Percentiles rank a stretch among this genome's conserved stretches.
Conservation (phyloP, 805 yeast genomes). For the Candida vartiovaarae region DNA sequence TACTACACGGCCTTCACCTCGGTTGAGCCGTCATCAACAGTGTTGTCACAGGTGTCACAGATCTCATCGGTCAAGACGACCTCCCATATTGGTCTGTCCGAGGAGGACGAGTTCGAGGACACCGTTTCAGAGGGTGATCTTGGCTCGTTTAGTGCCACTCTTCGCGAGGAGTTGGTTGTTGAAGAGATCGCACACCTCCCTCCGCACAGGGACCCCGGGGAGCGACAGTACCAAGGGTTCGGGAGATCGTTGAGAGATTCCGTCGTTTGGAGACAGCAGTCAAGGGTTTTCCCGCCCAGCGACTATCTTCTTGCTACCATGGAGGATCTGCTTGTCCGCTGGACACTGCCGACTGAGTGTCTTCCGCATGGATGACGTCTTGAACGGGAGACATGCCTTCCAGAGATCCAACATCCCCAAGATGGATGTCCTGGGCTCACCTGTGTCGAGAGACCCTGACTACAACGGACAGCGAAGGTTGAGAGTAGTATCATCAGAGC, state of each 20-base stretch:
- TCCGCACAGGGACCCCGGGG: constrained; percentile 12
- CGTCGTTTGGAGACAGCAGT: constrained; percentile 23
- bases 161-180: neutral
- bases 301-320: constrained; percentile 23
- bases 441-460: constrained; percentile 1
- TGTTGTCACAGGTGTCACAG: too few species aligned
- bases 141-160: too few species aligned
- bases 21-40: neutral
- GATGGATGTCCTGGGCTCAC: constrained; percentile 3
- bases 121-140: too few species aligned
- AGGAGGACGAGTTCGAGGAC: too few species aligned
- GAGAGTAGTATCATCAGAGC: constrained; percentile 12
- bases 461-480: constrained; percentile 1
- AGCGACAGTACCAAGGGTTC: constrained; percentile 8
- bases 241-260: constrained; percentile 23
- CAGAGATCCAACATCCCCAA: constrained; percentile 19
- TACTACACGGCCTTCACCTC: neutral
- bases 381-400: constrained; percentile 29
- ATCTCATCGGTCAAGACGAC: too few species aligned
- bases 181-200: constrained; percentile 16
- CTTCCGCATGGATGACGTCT: constrained; percentile 21
- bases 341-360: constrained; percentile 27
- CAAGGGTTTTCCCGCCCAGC: constrained; percentile 22
- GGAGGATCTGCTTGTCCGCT: constrained; percentile 31
- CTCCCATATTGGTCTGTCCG: too few species aligned